Conservation (phyloP, 1,284 basidiomycete species). For the Trichosporon faecale region DNA sequence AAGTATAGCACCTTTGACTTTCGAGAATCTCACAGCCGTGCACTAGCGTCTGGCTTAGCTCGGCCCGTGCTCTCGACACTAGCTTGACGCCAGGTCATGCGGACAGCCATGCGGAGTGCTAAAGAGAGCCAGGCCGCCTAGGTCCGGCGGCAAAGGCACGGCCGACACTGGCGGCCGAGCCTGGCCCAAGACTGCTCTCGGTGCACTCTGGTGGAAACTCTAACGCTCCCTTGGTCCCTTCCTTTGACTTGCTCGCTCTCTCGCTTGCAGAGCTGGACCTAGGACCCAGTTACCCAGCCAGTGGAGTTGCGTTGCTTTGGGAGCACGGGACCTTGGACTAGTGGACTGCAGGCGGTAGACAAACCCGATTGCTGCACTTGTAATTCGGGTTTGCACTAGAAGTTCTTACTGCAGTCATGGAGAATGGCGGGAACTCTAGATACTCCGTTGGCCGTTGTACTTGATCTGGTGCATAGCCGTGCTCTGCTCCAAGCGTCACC, state of each 20-base stretch:
- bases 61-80: background rate
- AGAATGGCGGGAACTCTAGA: background rate
- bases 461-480: background rate
- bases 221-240: background rate
- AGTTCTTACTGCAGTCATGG: background rate
- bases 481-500: background rate
- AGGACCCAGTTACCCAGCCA: background rate
- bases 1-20: too few relatives aligned
- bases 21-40: background rate
- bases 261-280: background rate
- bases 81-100: background rate
- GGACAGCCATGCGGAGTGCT: too few relatives aligned
- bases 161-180: background rate
- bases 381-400: background rate
- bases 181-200: background rate
- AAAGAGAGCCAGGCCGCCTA: background rate
- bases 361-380: background rate
- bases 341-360: background rate
- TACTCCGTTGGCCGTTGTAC: background rate
- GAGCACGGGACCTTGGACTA: too few relatives aligned
- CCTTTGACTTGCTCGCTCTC: background rate
- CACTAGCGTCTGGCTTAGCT: background rate
- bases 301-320: background rate
- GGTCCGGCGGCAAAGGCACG: background rate
- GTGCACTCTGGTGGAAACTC: background rate